Percentiles rank a stretch among this genome's conserved stretches.
phyloP scores from a whole-genome alignment of 108 stramenopile genomes.

The Skeletonema grethae region DNA sequence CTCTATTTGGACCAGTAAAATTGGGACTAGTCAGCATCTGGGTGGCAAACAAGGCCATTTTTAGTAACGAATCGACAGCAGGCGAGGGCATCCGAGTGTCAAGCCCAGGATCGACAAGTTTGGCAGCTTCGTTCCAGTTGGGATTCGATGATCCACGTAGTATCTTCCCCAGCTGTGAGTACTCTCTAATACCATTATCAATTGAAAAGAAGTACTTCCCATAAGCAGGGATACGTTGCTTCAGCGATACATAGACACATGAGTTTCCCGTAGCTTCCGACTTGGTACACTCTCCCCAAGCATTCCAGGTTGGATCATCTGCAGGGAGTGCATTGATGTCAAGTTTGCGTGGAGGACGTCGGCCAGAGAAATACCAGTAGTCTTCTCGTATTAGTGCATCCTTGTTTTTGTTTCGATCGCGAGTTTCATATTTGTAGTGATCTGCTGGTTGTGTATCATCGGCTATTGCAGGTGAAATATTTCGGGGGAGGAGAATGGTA shows the following conservation, averaged over 20 bases:
- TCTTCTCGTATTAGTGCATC: constrained; percentile 76
- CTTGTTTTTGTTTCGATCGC: constrained; percentile 70
- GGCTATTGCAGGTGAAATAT: not conserved
- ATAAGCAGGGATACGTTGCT: constrained; percentile 71
- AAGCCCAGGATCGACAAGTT: constrained; percentile 36
- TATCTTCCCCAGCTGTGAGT: constrained; percentile 40
- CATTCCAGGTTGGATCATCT: constrained; percentile 75
- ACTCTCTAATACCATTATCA: constrained; percentile 56
- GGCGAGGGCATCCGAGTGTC: constrained; percentile 50
- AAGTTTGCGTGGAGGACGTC: constrained; percentile 61
- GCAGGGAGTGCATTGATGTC: constrained; percentile 42
- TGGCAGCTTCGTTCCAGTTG: constrained; percentile 45
- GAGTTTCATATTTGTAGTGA: constrained; percentile 45
- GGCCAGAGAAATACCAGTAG: constrained; percentile 73
- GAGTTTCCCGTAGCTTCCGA: constrained; percentile 53
- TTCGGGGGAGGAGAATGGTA: not conserved
- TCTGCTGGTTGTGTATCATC: not conserved
- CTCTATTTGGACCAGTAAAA: constrained; percentile 53
- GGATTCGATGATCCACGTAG: constrained; percentile 26
- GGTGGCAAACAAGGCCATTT: constrained; percentile 69
- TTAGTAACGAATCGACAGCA: constrained; percentile 61
- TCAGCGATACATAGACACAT: constrained; percentile 73
- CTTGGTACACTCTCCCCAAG: constrained; percentile 66
- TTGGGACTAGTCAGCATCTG: constrained; percentile 65
- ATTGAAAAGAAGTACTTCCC: constrained; percentile 71